Base-by-base conservation (phyloP, 352 stramenopile species). In the Phytophthora agathidicida region DNA sequence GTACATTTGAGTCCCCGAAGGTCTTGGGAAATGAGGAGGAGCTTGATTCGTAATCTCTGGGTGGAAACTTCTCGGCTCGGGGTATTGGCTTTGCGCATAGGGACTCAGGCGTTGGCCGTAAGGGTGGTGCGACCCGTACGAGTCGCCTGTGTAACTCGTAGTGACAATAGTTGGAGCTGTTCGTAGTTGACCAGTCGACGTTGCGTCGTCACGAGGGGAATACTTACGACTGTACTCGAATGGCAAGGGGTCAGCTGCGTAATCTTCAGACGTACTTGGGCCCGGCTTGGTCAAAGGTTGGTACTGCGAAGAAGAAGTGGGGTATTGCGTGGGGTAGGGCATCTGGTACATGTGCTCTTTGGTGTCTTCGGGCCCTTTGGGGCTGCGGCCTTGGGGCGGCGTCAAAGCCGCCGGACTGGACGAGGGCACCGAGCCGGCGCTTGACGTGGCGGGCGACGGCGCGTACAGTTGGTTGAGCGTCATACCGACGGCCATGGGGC, bases 161-260 rank as follows among this genome's bases (percentile, higher is more conserved):
- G 55, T 53, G 38, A 44, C 30, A 17, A 42, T 20, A 10, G 28
- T 36, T 37, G 41, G 30, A 35, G 49, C 19, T 14, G 46, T 32
- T 51, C 35, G 44, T 11, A 41, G 27, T 0, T 38, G n/a, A n/a
- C n/a, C n/a, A n/a, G n/a, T 11, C 37, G 43, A 14, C 7, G 30
- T 45, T 45, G 31, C 47, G 33, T 68, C 61, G 7, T 75, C 66
- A 10, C 60, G 47, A 36, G 52, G 61, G 27, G 73, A 76, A 58
- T 76, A 81, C 53, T 79, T 75, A 46, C 72, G 72, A 51, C 52
- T 79, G 64, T 94, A 94, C 50, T 94, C 82, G 52, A 94, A 94
- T 0, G 84, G 84, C 2, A 94, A 59, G 19, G 84, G 84, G 48
- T 94, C 82, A 4, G 82, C 80, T 4, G 83, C 69, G 64, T 92